Percentiles rank a stretch among this genome's conserved stretches.
Evolutionary conservation across 208 protist genomes (phyloP).

Genomic region (Leishmania tarentolae): DNA sequence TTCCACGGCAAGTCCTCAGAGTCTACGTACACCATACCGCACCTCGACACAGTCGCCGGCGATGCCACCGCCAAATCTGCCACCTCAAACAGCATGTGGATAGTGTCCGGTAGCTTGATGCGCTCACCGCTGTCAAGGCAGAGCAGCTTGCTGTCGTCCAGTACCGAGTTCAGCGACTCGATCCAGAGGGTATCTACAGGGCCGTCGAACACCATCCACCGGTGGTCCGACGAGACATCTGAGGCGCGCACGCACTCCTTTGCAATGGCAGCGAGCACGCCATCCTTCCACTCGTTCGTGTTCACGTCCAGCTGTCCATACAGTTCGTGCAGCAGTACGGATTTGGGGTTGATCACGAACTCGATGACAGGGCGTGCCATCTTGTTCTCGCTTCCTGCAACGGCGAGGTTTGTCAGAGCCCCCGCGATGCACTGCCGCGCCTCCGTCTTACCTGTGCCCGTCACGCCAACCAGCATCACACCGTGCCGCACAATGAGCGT

Average conservation of each 20-base stretch:
- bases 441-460: slow-evolving; percentile 96
- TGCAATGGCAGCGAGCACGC: slow-evolving; percentile 89
- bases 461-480: slow-evolving; percentile 99
- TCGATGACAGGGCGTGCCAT: slow-evolving; percentile 87
- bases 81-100: slow-evolving; percentile 98
- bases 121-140: slow-evolving; percentile 98
- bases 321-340: slow-evolving; percentile 96
- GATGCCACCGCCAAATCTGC: slow-evolving; percentile 97
- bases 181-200: slow-evolving; percentile 99
- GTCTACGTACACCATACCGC: slow-evolving; percentile 98
- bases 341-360: slow-evolving; percentile 98
- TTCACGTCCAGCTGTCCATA: slow-evolving; percentile 96
- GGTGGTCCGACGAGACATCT: slow-evolving; percentile 81
- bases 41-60: slow-evolving; percentile 98
- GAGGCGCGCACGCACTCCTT: slow-evolving; percentile 89
- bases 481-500: slow-evolving; percentile 97
- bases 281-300: slow-evolving; percentile 95
- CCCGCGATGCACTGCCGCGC: slow-evolving; percentile 78
- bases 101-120: slow-evolving; percentile 96
- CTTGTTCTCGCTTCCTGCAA: slow-evolving; percentile 55
- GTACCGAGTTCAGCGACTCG: slow-evolving; percentile 98
- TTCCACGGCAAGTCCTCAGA: slow-evolving; percentile 92
- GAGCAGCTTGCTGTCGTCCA: slow-evolving; percentile 98
- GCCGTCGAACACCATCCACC: slow-evolving; percentile 99
- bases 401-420: slow-evolving; percentile 73